Base-by-base conservation (phyloP, 2,329 filamentous ascomycete genomes). In the Trichoderma cornu-damae region DNA sequence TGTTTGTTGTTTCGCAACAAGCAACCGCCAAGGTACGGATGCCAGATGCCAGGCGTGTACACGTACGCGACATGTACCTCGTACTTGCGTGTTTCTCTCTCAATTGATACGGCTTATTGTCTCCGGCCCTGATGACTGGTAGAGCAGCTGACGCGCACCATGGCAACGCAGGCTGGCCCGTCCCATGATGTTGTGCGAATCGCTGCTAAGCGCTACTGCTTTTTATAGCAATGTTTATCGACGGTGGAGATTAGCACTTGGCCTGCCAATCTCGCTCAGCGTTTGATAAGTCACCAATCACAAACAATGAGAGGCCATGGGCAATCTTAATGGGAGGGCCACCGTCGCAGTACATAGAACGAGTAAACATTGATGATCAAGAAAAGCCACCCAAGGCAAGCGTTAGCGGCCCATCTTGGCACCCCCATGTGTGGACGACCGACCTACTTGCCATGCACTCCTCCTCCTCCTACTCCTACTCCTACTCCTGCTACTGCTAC, bases 241-340 rank as follows among this genome's bases (percentile, higher is more conserved):
- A 55, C 51, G 51, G 51, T 42, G 51, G 51, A 55, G 47, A 55
- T 55, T 55, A 46, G n/a, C n/a, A n/a, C n/a, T 30, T 46, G 32
- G 51, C 28, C 51, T 44, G 24, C 18, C 42, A 55, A 55, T 55
- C 34, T 55, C 51, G 51, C 42, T 38, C 40, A 28, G 38, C 30
- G 51, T 35, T 24, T 54, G 38, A 44, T 54, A 30, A 26, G n/a
- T 43, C 40, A 28, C 20, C 40, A 55, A 55, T 55, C 46, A 55
- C 32, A 55, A 46, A 44, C 20, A 49, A 50, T n/a, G 18, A 18
- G 44, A 32, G 44, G 44, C 28, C 20, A 20, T 24, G 20, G 30
- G 9, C 28, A 32, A 54, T 35, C 30, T 51, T 35, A 54, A 26
- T 22, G 34, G 37, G 48, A 40, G 35, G 48, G 35, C 26, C 48